Percentiles rank a stretch among this genome's conserved stretches.
Conservation (phyloP, 1,139 yeast genomes). For the Kodamaea suecica region DNA sequence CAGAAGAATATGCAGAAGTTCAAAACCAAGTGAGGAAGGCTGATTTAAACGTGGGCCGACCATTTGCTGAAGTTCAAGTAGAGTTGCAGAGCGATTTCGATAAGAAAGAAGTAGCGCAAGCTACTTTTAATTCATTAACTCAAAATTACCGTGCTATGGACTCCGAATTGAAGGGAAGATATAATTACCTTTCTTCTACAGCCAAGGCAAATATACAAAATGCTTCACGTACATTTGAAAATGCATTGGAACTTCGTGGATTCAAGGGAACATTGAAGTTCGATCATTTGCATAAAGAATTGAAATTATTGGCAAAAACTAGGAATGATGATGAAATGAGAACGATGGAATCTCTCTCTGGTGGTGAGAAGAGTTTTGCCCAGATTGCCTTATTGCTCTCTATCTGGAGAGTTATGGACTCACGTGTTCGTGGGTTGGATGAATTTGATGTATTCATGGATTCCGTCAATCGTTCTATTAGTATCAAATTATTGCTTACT, state of each 20-base stretch:
- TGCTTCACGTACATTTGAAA: constrained; percentile 48
- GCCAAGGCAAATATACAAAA: constrained; percentile 28
- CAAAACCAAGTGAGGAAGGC: constrained; percentile 36
- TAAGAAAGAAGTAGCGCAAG: constrained; percentile 30
- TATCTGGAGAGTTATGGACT: constrained; percentile 91
- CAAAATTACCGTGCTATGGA: constrained; percentile 24
- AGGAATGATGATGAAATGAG: constrained; percentile 57
- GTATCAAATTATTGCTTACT: constrained; percentile 69
- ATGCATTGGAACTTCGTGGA: constrained; percentile 63
- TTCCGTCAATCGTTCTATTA: constrained; percentile 79
- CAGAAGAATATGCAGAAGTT: constrained; percentile 31
- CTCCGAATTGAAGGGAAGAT: constrained; percentile 44
- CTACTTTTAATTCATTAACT: constrained; percentile 22
- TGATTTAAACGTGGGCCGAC: constrained; percentile 33
- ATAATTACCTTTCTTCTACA: constrained; percentile 48
- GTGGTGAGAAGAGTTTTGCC: constrained; percentile 95
- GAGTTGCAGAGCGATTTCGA: constrained; percentile 26
- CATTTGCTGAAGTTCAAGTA: constrained; percentile 37
- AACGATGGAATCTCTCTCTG: constrained; percentile 82
- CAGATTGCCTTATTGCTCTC: constrained; percentile 86
- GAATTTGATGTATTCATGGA: constrained; percentile 99
- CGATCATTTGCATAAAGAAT: constrained; percentile 49
- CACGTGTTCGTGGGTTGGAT: constrained; percentile 84
- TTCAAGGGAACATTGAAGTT: constrained; percentile 71
- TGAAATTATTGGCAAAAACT: constrained; percentile 60